Evolutionary conservation across 805 yeast species (phyloP).

Genomic region (Metschnikowia bowlesiae): DNA sequence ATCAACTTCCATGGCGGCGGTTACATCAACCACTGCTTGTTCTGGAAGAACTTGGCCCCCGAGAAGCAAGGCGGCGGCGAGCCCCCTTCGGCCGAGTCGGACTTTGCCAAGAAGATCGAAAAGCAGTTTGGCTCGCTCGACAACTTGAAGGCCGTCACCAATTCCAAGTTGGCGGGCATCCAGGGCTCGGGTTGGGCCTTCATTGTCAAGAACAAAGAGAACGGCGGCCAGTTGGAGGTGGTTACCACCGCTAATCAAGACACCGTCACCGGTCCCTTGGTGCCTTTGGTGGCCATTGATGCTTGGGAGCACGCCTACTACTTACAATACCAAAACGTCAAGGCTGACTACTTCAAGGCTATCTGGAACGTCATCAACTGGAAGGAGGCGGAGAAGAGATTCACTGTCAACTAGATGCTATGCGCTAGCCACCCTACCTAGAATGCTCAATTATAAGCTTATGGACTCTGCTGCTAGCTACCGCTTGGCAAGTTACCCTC

Average conservation of each 20-base stretch:
- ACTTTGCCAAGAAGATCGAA: constrained; percentile 34
- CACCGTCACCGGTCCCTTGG: constrained; percentile 41
- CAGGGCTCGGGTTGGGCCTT: constrained; percentile 56
- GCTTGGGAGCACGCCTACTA: constrained; percentile 55
- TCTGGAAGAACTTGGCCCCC: constrained; percentile 49
- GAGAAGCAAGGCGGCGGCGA: constrained; percentile 37
- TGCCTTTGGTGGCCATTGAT: constrained; percentile 47
- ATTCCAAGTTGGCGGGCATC: constrained; percentile 42
- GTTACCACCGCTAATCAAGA: constrained; percentile 47
- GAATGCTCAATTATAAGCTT: no score
- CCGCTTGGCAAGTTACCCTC: no score
- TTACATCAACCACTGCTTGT: constrained; percentile 46
- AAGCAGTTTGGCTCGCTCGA: constrained; percentile 45
- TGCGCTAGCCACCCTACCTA: not conserved
- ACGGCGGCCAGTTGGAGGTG: constrained; percentile 41
- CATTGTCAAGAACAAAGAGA: constrained; percentile 43
- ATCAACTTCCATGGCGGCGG: constrained; percentile 52
- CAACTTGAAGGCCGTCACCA: constrained; percentile 38
- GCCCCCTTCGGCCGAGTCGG: constrained; percentile 23
- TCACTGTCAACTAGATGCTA: constrained; percentile 14
- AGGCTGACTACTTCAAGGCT: constrained; percentile 47
- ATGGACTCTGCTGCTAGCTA: no score
- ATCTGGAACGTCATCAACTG: constrained; percentile 50
- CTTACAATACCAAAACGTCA: constrained; percentile 49
- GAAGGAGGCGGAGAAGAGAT: constrained; percentile 48